Evolutionary conservation across 2,329 filamentous ascomycete genomes (phyloP).

Genomic region (Epichloe sp.): DNA sequence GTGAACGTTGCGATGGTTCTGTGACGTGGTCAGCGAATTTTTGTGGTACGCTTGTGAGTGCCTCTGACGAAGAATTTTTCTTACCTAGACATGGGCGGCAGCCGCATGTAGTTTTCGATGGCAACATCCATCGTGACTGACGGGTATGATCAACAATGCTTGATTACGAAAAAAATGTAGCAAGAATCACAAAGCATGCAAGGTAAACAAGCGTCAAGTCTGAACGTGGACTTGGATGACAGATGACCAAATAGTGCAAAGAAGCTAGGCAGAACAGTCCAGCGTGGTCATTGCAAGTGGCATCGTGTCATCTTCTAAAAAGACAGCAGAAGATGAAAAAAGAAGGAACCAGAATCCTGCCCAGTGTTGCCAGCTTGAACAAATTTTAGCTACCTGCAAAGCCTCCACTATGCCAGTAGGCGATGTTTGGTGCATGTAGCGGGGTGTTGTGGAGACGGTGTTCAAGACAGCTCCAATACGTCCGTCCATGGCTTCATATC

Average conservation of each 20-base stretch:
- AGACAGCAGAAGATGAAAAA: conserved; percentile 6
- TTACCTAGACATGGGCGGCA: conserved; percentile 30
- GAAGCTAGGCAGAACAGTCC: conserved; percentile 7
- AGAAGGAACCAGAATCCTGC: conserved; percentile 1
- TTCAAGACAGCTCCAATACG: neutral
- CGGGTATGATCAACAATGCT: neutral
- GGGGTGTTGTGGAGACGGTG: conserved; percentile 4
- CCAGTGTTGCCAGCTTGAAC: conserved; percentile 1
- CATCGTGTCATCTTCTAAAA: conserved; percentile 20
- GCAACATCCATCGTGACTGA: conserved; percentile 20
- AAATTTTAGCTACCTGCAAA: conserved; percentile 1
- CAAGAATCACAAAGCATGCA: conserved; percentile 8
- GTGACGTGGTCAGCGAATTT: conserved; percentile 7
- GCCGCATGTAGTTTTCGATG: conserved; percentile 24
- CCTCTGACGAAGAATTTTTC: conserved; percentile 11
- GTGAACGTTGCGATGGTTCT: conserved; percentile 55
- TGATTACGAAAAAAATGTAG: neutral
- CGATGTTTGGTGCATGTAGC: conserved; percentile 5
- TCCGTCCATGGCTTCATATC: neutral
- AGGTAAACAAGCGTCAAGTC: neutral
- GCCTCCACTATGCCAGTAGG: conserved; percentile 10
- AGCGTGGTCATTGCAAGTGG: conserved; percentile 19
- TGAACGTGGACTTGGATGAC: neutral
- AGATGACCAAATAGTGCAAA: conserved; percentile 14
- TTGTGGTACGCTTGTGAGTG: neutral